These are phyloP conservation scores for Chlamydomonas incerta DNA, from an alignment of 139 green algal genomes.

Conservation along the genomic window DNA sequence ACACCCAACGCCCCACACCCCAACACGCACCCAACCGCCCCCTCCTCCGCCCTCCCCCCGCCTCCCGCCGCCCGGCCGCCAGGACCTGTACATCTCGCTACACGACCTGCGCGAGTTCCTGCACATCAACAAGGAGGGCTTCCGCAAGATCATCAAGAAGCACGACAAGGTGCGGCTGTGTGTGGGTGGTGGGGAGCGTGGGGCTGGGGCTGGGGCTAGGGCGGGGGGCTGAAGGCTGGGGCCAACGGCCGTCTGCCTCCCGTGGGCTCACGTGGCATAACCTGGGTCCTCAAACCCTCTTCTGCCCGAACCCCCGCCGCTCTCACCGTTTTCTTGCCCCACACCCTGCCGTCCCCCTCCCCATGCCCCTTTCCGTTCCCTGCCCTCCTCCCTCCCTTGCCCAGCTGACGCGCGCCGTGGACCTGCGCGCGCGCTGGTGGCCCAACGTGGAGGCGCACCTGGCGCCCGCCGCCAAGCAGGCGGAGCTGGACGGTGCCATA, in stretches of 20 bases:
- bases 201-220: too few relatives aligned
- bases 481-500: constrained; percentile 26
- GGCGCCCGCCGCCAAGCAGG: constrained; percentile 23
- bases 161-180: constrained; percentile 72
- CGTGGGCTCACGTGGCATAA: too few relatives aligned
- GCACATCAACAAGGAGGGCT: constrained; percentile 73
- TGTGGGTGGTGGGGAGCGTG: neutral
- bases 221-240: too few relatives aligned
- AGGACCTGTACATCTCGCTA: constrained; percentile 61
- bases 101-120: constrained; percentile 68
- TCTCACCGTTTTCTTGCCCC: too few relatives aligned
- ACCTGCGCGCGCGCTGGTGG: constrained; percentile 26
- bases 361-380: neutral
- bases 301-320: too few relatives aligned
- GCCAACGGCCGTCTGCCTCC: too few relatives aligned
- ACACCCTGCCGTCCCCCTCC: too few relatives aligned
- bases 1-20: too few relatives aligned
- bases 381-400: neutral
- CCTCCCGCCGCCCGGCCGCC: neutral
- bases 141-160: constrained; percentile 85
- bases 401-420: constrained; percentile 26
- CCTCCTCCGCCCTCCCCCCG: too few relatives aligned
- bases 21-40: too few relatives aligned
- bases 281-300: too few relatives aligned
- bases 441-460: constrained; percentile 33